phyloP scores from a whole-genome alignment of 768 basidiomycete genomes.

The Auricularia sp. region DNA sequence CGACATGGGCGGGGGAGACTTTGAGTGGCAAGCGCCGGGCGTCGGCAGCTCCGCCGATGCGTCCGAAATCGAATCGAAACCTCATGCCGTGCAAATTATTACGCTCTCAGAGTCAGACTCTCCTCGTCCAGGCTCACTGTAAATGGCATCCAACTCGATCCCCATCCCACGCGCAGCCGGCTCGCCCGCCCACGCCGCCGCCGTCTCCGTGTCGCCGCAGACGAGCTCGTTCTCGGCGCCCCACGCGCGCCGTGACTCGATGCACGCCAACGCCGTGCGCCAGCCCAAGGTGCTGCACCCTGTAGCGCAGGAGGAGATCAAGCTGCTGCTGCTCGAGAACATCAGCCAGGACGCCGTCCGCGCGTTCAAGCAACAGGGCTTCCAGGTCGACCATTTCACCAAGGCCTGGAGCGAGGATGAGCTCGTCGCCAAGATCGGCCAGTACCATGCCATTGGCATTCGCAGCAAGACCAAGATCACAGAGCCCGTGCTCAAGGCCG shows the following conservation, averaged over 20 bases:
- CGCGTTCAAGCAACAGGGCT: conserved; percentile 72
- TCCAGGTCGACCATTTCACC: conserved; percentile 80
- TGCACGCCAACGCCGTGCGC: conserved; percentile 27
- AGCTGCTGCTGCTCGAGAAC: conserved; percentile 85
- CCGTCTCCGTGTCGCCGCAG: background rate
- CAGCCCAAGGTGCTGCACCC: conserved; percentile 70
- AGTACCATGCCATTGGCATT: conserved; percentile 93
- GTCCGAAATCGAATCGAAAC: background rate
- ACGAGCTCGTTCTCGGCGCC: background rate
- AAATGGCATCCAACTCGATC: background rate
- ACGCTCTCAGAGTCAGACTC: background rate
- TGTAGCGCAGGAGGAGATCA: conserved; percentile 68
- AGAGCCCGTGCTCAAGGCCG: conserved; percentile 75
- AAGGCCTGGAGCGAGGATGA: conserved; percentile 90
- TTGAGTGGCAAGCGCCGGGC: background rate
- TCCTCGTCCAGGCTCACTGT: background rate
- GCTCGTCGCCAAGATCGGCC: conserved; percentile 70
- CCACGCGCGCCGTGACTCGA: conserved; percentile 16
- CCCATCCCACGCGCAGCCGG: background rate
- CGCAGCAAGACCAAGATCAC: conserved; percentile 98
- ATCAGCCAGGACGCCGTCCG: conserved; percentile 85
- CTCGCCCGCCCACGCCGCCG: background rate
- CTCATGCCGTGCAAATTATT: background rate
- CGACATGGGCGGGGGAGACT: background rate
- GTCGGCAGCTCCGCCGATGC: background rate